Conservation (phyloP, 1,284 basidiomycete genomes). For the Stereum hirsutum region DNA sequence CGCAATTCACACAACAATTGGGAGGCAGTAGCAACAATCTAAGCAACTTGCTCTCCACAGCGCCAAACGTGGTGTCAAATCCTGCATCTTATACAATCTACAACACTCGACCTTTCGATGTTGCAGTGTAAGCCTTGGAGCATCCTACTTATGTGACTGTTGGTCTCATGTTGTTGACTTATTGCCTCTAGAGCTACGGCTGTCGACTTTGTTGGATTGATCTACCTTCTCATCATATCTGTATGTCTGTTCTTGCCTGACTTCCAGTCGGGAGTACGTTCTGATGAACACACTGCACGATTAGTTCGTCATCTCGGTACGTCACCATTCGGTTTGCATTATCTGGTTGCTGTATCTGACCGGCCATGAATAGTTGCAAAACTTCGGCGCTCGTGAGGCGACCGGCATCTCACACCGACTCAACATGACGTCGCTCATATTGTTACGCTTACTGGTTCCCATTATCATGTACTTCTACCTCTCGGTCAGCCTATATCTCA, state of each 20-base stretch:
- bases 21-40: slow-evolving; percentile 20
- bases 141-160: too few relatives aligned
- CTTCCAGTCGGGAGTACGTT: not conserved
- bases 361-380: too few relatives aligned
- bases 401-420: too few relatives aligned
- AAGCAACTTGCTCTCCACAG: slow-evolving; percentile 31
- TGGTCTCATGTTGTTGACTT: not conserved
- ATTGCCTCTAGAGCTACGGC: slow-evolving; percentile 60
- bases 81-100: slow-evolving; percentile 41
- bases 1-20: slow-evolving; percentile 26
- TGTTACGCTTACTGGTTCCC: slow-evolving; percentile 45
- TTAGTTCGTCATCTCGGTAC: slow-evolving; percentile 8
- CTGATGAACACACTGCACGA: not conserved
- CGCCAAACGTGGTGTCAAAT: slow-evolving; percentile 47
- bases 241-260: slow-evolving; percentile 15
- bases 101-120: slow-evolving; percentile 61
- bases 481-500: slow-evolving; percentile 32
- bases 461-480: slow-evolving; percentile 50
- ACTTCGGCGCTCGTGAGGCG: too few relatives aligned
- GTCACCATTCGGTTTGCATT: not conserved
- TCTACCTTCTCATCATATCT: slow-evolving; percentile 41
- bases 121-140: slow-evolving; percentile 38
- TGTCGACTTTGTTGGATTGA: slow-evolving; percentile 65
- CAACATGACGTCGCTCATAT: slow-evolving; percentile 51
- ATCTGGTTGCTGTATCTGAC: too few relatives aligned